Percentiles rank a stretch among this genome's conserved stretches.
phyloP scores from a whole-genome alignment of 306 rosid species.

The cucumber (Cucumis sativus) region DNA sequence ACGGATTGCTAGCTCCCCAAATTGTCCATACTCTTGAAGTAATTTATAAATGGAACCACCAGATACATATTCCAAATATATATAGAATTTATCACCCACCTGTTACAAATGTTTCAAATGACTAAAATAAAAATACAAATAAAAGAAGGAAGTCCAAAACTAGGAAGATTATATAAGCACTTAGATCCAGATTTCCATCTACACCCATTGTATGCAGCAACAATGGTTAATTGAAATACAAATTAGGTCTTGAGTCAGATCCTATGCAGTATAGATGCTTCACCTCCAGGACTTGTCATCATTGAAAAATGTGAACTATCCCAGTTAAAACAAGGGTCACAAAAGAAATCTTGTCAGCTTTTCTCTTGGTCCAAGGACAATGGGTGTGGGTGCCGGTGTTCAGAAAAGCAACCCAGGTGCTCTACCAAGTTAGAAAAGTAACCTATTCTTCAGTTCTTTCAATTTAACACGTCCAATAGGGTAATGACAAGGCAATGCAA shows the following conservation, averaged over 20 bases:
- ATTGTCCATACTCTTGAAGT: conserved; percentile 84
- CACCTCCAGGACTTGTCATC: background rate
- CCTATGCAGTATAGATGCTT: background rate
- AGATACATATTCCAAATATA: conserved; percentile 92
- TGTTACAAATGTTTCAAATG: conserved; percentile 28
- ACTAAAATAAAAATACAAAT: too few relatives aligned
- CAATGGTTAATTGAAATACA: background rate
- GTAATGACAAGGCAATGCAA: too few relatives aligned
- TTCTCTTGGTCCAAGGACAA: background rate
- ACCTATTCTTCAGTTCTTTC: too few relatives aligned
- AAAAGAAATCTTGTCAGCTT: too few relatives aligned
- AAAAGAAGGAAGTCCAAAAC: too few relatives aligned
- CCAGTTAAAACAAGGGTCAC: background rate
- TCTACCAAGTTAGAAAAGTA: background rate
- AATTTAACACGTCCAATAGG: too few relatives aligned
- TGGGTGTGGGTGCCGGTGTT: background rate
- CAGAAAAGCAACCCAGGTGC: background rate
- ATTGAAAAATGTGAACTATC: background rate
- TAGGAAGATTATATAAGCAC: background rate
- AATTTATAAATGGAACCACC: conserved; percentile 96
- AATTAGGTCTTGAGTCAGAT: background rate
- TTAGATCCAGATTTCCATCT: background rate
- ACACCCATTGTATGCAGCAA: background rate
- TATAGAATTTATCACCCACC: conserved; percentile 83
- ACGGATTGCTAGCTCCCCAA: conserved; percentile 82